Conservation (phyloP, 139 green algal genomes). For the Coelastrella sp. region DNA sequence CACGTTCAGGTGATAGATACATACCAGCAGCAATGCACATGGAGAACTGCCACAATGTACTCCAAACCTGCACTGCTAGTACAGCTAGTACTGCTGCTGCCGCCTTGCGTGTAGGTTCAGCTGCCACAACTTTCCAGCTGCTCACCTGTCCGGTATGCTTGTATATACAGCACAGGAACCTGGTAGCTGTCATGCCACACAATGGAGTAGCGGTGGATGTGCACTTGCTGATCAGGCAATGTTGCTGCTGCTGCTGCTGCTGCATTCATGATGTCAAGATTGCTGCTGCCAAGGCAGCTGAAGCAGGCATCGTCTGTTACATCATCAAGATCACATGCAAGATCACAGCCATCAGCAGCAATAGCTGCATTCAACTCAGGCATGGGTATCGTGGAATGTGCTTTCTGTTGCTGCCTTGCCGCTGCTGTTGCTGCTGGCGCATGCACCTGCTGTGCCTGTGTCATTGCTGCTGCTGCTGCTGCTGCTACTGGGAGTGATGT, state of each 20-base stretch:
- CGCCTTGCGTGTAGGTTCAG: background rate
- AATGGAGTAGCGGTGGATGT: conserved; percentile 18
- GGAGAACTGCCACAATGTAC: no score
- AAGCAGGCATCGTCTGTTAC: background rate
- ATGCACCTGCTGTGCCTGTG: background rate
- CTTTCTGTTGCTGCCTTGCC: background rate
- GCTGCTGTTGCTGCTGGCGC: background rate
- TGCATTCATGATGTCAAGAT: background rate
- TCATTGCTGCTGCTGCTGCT: conserved; percentile 8
- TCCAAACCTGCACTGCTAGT: no score
- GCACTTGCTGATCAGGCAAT: background rate
- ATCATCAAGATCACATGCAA: background rate
- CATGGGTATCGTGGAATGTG: background rate
- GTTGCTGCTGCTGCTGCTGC: no score
- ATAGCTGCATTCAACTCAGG: background rate
- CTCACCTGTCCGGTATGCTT: background rate
- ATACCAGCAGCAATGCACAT: no score
- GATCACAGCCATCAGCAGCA: background rate
- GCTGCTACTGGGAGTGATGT: background rate
- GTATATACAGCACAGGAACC: conserved; percentile 9
- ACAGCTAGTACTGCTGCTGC: no score
- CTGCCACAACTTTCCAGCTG: background rate
- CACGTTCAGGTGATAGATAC: no score
- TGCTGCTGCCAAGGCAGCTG: background rate
- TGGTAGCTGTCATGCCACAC: conserved; percentile 5